phyloP scores from a whole-genome alignment of 441 rosid species.

The Manihot esculenta region DNA sequence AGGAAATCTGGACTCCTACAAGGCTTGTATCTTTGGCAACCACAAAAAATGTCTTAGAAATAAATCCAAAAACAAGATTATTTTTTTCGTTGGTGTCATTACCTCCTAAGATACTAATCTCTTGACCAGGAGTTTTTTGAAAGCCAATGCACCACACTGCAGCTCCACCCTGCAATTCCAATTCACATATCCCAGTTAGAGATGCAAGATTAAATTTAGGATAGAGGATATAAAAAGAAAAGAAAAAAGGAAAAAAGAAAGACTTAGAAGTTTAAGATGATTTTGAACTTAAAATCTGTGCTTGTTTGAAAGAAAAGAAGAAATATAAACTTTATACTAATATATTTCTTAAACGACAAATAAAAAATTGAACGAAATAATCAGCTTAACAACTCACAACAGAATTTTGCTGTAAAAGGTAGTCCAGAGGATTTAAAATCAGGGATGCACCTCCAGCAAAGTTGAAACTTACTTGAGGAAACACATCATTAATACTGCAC shows the following conservation, averaged over 20 bases:
- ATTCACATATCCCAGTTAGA: constrained; percentile 12
- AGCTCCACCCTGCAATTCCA: constrained; percentile 59
- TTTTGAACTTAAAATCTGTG: background rate
- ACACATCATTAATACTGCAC: constrained; percentile 56
- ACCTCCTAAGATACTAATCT: constrained; percentile 92
- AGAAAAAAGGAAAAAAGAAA: no score
- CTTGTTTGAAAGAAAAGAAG: background rate
- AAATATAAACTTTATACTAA: background rate
- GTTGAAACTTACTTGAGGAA: constrained; percentile 87
- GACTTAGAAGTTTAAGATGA: background rate
- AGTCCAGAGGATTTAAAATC: constrained; percentile 73
- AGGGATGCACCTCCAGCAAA: constrained; percentile 83
- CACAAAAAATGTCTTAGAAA: background rate
- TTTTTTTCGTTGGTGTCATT: constrained; percentile 6
- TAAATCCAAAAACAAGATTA: background rate
- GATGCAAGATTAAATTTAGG: background rate
- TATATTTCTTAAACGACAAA: background rate
- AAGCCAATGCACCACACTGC: constrained; percentile 90
- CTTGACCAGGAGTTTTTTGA: constrained; percentile 62
- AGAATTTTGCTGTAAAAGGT: constrained; percentile 71
- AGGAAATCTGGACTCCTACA: background rate
- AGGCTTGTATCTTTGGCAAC: background rate
- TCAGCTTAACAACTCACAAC: constrained; percentile 50
- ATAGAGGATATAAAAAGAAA: no score
- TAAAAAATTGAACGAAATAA: background rate